Conservation (phyloP, 31 red algal genomes). For the Endocladia muricata region DNA sequence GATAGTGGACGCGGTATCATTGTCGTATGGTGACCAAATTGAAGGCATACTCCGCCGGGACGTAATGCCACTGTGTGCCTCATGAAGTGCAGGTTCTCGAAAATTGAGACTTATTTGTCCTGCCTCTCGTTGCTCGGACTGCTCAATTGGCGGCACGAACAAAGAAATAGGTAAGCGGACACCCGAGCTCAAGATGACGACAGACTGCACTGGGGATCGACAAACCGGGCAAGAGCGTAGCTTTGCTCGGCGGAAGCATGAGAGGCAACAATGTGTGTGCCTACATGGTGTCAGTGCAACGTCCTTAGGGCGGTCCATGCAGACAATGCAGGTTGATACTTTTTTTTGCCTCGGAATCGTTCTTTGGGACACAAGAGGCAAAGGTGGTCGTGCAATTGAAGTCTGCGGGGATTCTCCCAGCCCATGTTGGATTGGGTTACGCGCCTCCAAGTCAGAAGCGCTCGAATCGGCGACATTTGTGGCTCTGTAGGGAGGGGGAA, state of each 20-base stretch:
- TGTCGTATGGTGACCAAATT: not conserved
- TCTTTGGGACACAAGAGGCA: not conserved
- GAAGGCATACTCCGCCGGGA: slow-evolving; percentile 14
- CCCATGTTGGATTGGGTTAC: not conserved
- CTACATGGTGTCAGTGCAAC: slow-evolving; percentile 42
- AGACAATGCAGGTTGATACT: slow-evolving; percentile 42
- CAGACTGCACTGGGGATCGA: slow-evolving; percentile 17
- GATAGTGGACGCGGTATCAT: not conserved
- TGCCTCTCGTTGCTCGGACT: not conserved
- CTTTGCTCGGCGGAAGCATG: slow-evolving; percentile 38
- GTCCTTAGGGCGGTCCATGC: slow-evolving; percentile 54
- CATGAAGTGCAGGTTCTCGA: not conserved
- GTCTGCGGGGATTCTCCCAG: too few species aligned
- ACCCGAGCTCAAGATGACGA: slow-evolving; percentile 5
- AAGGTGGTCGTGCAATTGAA: not conserved
- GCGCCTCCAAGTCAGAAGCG: not conserved
- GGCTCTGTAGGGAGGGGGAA: not conserved
- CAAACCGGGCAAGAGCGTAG: slow-evolving; percentile 42
- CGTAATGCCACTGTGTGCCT: not conserved
- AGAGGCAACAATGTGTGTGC: slow-evolving; percentile 53
- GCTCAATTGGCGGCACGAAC: slow-evolving; percentile 24
- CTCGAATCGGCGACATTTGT: not conserved
- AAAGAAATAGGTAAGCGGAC: slow-evolving; percentile 8
- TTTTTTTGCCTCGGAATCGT: too few species aligned
- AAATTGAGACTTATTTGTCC: not conserved